Conservation (phyloP, 176 grass and related monocot genomes). For the Rhynchospora tenuis region DNA sequence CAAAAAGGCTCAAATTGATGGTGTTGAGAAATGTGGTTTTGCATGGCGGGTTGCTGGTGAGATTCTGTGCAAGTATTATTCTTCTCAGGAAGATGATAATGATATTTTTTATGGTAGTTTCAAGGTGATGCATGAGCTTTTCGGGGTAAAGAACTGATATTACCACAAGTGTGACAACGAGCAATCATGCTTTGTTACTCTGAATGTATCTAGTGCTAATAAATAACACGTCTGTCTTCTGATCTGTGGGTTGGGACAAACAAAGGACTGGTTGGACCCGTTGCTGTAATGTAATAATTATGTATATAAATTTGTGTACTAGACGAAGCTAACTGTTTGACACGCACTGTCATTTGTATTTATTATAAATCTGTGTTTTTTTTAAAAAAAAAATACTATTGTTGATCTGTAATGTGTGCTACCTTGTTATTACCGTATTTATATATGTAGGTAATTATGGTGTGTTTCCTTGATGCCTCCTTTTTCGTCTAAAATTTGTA, state of each 20-base stretch:
- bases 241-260: background rate
- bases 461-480: too few relatives aligned
- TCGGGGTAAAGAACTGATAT: background rate
- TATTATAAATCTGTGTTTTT: background rate
- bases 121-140: conserved; percentile 9
- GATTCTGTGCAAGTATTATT: conserved; percentile 11
- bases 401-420: too few relatives aligned
- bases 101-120: background rate
- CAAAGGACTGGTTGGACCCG: background rate
- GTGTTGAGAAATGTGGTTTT: conserved; percentile 8
- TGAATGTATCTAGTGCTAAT: background rate
- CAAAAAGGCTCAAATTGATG: background rate
- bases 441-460: too few relatives aligned
- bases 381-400: background rate
- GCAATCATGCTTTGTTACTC: background rate
- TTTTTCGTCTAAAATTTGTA: too few relatives aligned
- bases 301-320: background rate
- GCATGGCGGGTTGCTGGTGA: conserved; percentile 6
- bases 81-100: background rate
- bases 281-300: background rate
- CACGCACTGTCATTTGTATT: background rate
- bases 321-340: background rate
- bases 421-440: too few relatives aligned
- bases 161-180: background rate
- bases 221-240: background rate